Evolutionary conservation across 108 stramenopile genomes (phyloP), one percentile per base, ranked within the genome.

Genomic region (Nitzschia palea): DNA sequence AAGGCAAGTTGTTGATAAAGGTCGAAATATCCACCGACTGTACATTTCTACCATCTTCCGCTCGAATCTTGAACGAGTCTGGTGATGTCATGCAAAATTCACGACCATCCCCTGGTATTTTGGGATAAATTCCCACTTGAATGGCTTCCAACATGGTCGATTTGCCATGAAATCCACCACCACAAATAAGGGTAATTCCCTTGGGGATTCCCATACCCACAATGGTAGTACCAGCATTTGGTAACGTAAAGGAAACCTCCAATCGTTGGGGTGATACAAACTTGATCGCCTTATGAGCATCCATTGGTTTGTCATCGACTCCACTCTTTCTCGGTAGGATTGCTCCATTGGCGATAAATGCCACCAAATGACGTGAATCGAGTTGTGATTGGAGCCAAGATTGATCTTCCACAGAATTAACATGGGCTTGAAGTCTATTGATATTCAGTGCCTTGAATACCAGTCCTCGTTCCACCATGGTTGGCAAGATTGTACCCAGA

Each of bases 141-240:
- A 98, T 68, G 14, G 97, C 96, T 44, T 87, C 76, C 6, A 96
- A 78, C 0, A 95, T 70, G 0, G 98, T 98, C 43, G 89, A 91
- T 79, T 98, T 98, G 45, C 98, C 98, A 73, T 98, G 98, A 79
- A 97, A 98, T 18, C 98, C 98, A n/a, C 98, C 98, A 6, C 98
- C 98, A 57, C 94, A 95, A 65, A 98, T 95, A 23, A 97, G 82
- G 2, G 96, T 93, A 35, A 98, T 87, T 4, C 98, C 98, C 53
- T 82, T 82, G 23, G 84, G 86, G 40, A 98, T 85, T 12, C 95
- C 95, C 87, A 98, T 96, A 8, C 98, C 98, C 18, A 63, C 73
- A 29, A 98, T 77, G 18, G 88, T 75, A 32, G 70, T 63, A 26
- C 68, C 71, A 37, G 68, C 63, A 55, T 86, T 84, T 4, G 86